Percentiles rank a stretch among this genome's conserved stretches.
Evolutionary conservation across 2,329 filamentous ascomycete genomes (phyloP).

Genomic region (Pseudophaeomoniella oleicola): DNA sequence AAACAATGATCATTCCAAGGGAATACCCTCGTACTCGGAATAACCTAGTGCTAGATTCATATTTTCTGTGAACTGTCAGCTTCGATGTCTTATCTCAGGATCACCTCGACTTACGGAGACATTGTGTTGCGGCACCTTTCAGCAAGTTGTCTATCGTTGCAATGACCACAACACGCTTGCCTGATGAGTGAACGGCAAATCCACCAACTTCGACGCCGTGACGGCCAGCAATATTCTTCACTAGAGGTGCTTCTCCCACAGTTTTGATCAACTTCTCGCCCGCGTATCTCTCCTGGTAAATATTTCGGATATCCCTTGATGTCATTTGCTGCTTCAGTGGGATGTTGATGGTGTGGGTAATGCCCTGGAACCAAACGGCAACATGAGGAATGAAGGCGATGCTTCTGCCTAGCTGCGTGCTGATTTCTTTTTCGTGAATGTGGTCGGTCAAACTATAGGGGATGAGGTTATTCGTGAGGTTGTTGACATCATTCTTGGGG

Average conservation of each 20-base stretch:
- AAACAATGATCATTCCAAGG: constrained; percentile 38
- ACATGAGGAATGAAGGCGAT: constrained; percentile 89
- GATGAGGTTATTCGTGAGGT: constrained; percentile 75
- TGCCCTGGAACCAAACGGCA: constrained; percentile 93
- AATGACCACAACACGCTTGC: constrained; percentile 87
- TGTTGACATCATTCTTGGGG: constrained; percentile 79
- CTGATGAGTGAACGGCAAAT: constrained; percentile 80
- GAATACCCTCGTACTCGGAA: constrained; percentile 78
- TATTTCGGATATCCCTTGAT: constrained; percentile 77
- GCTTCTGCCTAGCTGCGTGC: constrained; percentile 54
- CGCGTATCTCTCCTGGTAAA: constrained; percentile 93
- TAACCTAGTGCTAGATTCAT: constrained; percentile 89
- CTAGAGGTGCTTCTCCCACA: constrained; percentile 69
- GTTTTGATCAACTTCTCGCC: constrained; percentile 93
- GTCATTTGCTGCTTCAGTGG: constrained; percentile 77
- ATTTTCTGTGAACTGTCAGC: constrained; percentile 47
- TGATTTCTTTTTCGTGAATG: constrained; percentile 88
- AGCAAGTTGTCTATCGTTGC: constrained; percentile 87
- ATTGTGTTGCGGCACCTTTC: constrained; percentile 88
- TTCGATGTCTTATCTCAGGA: too few species aligned
- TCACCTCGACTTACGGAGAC: constrained; percentile 63
- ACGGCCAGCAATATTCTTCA: constrained; percentile 70
- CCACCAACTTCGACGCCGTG: constrained; percentile 90
- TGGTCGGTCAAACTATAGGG: constrained; percentile 87
- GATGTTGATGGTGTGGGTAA: constrained; percentile 81